Conservation (phyloP, 2,329 filamentous ascomycete genomes). For the Hirsutella thompsonii region DNA sequence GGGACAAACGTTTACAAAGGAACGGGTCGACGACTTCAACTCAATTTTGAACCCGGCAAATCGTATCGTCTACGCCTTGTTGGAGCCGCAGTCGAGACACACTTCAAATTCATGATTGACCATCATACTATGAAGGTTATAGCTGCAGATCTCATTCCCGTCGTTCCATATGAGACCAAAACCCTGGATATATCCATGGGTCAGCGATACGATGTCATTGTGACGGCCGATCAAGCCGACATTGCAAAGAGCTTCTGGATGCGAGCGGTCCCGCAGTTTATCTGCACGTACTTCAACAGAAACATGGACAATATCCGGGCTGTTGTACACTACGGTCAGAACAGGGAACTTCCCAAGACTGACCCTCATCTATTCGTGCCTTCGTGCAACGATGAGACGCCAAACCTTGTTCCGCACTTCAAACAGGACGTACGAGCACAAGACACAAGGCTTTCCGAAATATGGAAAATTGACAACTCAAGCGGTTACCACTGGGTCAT, state of each 20-base stretch:
- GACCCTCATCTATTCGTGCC: background rate
- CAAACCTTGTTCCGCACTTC: background rate
- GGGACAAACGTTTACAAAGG: constrained; percentile 25
- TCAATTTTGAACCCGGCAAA: constrained; percentile 25
- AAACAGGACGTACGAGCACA: background rate
- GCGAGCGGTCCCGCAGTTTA: constrained; percentile 11
- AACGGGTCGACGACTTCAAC: constrained; percentile 19
- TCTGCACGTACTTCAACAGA: background rate
- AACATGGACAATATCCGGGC: background rate
- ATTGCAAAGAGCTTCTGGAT: constrained; percentile 31
- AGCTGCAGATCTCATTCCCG: constrained; percentile 42
- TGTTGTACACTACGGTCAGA: background rate
- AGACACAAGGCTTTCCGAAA: background rate
- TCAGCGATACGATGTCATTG: constrained; percentile 32
- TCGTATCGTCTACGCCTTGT: constrained; percentile 34
- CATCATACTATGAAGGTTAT: constrained; percentile 46
- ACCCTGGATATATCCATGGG: constrained; percentile 34
- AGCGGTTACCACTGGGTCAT: background rate
- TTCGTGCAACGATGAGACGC: background rate
- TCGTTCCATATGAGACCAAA: constrained; percentile 38
- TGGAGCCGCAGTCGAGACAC: constrained; percentile 29
- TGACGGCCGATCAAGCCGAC: constrained; percentile 23
- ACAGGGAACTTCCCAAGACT: background rate
- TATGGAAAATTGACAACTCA: background rate
- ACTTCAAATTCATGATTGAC: constrained; percentile 38